Evolutionary conservation across 2,329 filamentous ascomycete genomes (phyloP).

Genomic region (Capronia epimyces): DNA sequence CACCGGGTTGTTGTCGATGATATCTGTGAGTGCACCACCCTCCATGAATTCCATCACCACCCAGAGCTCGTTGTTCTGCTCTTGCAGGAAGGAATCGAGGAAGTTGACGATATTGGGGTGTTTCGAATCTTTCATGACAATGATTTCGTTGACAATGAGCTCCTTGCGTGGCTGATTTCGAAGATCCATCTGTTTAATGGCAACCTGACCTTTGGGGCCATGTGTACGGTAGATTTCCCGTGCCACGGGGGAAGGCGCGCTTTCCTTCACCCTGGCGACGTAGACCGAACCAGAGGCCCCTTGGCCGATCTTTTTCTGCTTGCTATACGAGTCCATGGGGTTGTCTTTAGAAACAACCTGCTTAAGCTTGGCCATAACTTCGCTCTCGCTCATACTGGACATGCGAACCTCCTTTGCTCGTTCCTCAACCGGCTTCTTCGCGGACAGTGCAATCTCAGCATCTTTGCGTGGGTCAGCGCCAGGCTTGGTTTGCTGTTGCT

Average conservation of each 20-base stretch:
- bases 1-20: conserved; percentile 93
- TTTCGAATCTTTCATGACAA: conserved; percentile 99
- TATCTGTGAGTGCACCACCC: conserved; percentile 91
- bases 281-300: conserved; percentile 97
- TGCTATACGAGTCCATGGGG: conserved; percentile 90
- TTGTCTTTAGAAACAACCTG: conserved; percentile 95
- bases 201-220: conserved; percentile 79
- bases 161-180: conserved; percentile 96
- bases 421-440: conserved; percentile 67
- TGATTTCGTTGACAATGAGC: conserved; percentile 97
- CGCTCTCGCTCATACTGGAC: conserved; percentile 95
- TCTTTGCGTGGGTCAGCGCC: conserved; percentile 71
- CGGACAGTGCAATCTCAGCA: conserved; percentile 80
- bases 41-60: conserved; percentile 99
- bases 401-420: conserved; percentile 91
- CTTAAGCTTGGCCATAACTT: conserved; percentile 93
- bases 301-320: conserved; percentile 99
- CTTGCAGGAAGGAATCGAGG: conserved; percentile 90
- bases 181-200: conserved; percentile 99
- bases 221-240: conserved; percentile 72
- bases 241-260: conserved; percentile 72
- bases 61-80: conserved; percentile 94
- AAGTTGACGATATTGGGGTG: conserved; percentile 99
- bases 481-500: conserved; percentile 48
- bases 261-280: conserved; percentile 90